phyloP scores from a whole-genome alignment of 1,139 yeast genomes.

The Pichia sp. region DNA sequence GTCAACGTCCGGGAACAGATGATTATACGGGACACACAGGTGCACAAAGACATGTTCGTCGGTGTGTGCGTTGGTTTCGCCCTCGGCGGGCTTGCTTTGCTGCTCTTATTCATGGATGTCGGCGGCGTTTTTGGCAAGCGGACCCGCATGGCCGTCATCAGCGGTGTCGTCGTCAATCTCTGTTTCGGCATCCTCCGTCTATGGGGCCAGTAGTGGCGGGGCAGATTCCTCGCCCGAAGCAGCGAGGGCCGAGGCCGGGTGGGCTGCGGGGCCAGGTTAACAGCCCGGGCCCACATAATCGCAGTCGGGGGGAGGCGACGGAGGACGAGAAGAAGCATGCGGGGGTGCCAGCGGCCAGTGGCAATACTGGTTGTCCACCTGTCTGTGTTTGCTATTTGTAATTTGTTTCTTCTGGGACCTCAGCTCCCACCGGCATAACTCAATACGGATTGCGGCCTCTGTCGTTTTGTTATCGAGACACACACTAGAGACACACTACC shows the following conservation, averaged over 20 bases:
- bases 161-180: slow-evolving; percentile 41
- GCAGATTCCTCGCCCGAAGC: too few species aligned
- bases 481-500: background rate
- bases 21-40: slow-evolving; percentile 34
- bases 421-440: too few species aligned
- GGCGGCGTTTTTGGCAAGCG: slow-evolving; percentile 50
- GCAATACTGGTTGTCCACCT: background rate
- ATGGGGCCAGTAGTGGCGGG: slow-evolving; percentile 4
- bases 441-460: too few species aligned
- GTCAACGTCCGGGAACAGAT: slow-evolving; percentile 5
- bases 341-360: background rate
- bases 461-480: too few species aligned
- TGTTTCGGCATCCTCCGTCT: slow-evolving; percentile 13
- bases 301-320: background rate
- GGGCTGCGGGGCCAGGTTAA: background rate
- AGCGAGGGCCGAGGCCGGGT: slow-evolving; percentile 3
- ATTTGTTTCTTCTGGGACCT: too few species aligned
- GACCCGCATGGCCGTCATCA: slow-evolving; percentile 58
- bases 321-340: background rate
- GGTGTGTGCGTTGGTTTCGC: slow-evolving; percentile 63
- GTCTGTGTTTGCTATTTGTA: too few species aligned
- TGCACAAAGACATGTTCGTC: slow-evolving; percentile 56
- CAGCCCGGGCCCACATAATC: background rate
- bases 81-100: slow-evolving; percentile 57
- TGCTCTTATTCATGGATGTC: slow-evolving; percentile 53